phyloP scores from a whole-genome alignment of 306 rosid genomes.

The Betula pendula region DNA sequence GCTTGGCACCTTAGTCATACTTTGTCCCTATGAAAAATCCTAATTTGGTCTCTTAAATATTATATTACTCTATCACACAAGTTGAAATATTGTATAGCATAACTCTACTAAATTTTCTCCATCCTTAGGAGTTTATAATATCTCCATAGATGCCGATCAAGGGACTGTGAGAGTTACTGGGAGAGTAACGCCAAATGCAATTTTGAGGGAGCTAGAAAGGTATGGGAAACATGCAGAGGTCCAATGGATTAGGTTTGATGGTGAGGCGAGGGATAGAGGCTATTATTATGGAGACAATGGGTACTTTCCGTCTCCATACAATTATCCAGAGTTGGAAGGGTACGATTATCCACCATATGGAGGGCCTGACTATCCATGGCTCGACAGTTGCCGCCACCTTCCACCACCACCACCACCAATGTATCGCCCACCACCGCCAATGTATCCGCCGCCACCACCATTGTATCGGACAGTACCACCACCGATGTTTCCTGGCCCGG shows the following conservation, averaged over 20 bases:
- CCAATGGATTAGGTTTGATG: constrained; percentile 37
- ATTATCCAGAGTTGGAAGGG: constrained; percentile 7
- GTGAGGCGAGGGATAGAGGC: constrained; percentile 32
- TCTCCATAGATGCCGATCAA: constrained; percentile 37
- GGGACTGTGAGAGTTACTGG: constrained; percentile 39
- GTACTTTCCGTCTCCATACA: background rate
- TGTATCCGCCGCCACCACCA: too few relatives aligned
- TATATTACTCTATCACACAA: too few relatives aligned
- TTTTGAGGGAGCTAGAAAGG: constrained; percentile 33
- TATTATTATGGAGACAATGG: constrained; percentile 22
- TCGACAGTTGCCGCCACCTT: constrained; percentile 3
- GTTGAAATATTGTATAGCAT: background rate
- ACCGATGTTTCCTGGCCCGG: too few relatives aligned
- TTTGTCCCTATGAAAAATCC: too few relatives aligned
- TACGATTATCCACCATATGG: background rate
- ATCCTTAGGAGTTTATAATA: constrained; percentile 30
- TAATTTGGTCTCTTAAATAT: too few relatives aligned
- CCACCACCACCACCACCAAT: too few relatives aligned
- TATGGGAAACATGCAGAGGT: constrained; percentile 43
- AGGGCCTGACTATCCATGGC: constrained; percentile 23
- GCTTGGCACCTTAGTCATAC: too few relatives aligned
- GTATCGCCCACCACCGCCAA: too few relatives aligned
- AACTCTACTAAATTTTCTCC: background rate
- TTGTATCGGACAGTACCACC: too few relatives aligned
- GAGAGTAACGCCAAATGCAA: constrained; percentile 37